These are phyloP conservation scores for Lipomyces yamanashiensis DNA, from an alignment of 805 yeast species.

Conservation along the genomic window DNA sequence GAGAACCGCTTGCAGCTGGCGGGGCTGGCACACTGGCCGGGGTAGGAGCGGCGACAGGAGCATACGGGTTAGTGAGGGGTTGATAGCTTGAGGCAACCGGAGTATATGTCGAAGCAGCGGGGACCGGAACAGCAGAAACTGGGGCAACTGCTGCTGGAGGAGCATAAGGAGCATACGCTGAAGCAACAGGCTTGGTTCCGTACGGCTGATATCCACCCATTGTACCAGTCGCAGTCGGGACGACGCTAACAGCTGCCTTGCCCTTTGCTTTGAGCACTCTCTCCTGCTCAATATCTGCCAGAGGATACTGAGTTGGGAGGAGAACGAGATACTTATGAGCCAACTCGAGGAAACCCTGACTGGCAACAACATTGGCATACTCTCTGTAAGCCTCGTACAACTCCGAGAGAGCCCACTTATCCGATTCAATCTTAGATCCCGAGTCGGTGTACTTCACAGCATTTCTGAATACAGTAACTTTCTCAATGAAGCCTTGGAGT, in stretches of 20 bases:
- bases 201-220: not conserved
- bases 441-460: conserved; percentile 43
- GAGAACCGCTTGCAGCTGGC: not conserved
- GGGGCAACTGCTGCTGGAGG: not conserved
- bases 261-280: conserved; percentile 71
- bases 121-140: conserved; percentile 8
- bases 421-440: conserved; percentile 33
- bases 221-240: not conserved
- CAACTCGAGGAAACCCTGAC: conserved; percentile 80
- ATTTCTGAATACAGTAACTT: conserved; percentile 74
- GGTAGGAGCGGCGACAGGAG: conserved; percentile 15
- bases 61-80: conserved; percentile 20
- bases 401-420: conserved; percentile 52
- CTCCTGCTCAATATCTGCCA: conserved; percentile 71
- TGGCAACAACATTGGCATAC: conserved; percentile 77
- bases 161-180: conserved; percentile 20
- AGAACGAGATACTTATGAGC: conserved; percentile 72
- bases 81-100: conserved; percentile 18
- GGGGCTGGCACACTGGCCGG: conserved; percentile 9
- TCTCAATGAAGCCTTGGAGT: conserved; percentile 79
- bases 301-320: conserved; percentile 75
- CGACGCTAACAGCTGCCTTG: conserved; percentile 13
- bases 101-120: conserved; percentile 16
- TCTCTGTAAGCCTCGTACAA: conserved; percentile 72
- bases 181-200: conserved; percentile 13